Evolutionary conservation across 768 basidiomycete genomes (phyloP).

Genomic region (Suillus subalutaceus): DNA sequence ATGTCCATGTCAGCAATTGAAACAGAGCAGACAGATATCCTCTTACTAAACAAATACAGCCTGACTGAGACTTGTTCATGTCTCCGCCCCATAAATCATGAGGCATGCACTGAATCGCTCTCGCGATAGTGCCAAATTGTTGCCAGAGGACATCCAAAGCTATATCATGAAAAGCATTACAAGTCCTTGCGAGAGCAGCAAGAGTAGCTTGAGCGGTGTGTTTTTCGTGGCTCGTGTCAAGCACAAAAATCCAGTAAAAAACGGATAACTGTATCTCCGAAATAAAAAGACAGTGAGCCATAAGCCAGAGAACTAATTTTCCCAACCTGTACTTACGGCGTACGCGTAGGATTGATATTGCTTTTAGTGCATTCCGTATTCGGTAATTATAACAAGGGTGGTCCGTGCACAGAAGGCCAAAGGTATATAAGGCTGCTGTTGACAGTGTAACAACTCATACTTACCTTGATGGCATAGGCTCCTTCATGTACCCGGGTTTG

Average conservation of each 20-base stretch:
- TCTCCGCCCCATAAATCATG: slow-evolving; percentile 28
- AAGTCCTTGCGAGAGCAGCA: slow-evolving; percentile 29
- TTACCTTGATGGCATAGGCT: slow-evolving; percentile 59
- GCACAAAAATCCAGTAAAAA: slow-evolving; percentile 20
- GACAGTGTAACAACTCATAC: slow-evolving; percentile 41
- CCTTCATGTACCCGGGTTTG: slow-evolving; percentile 53
- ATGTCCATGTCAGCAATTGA: neutral
- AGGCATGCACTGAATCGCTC: slow-evolving; percentile 29
- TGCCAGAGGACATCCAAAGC: slow-evolving; percentile 32
- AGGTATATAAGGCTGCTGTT: slow-evolving; percentile 33
- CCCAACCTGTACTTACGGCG: neutral
- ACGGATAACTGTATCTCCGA: slow-evolving; percentile 28
- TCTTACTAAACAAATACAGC: neutral
- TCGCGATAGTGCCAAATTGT: slow-evolving; percentile 22
- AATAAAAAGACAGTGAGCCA: slow-evolving; percentile 31
- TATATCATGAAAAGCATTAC: slow-evolving; percentile 21
- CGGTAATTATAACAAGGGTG: slow-evolving; percentile 10
- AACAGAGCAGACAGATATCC: neutral
- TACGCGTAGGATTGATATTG: too few species aligned
- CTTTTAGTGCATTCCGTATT: neutral
- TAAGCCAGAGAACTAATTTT: slow-evolving; percentile 5
- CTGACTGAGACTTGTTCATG: slow-evolving; percentile 7
- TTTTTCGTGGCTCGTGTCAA: neutral
- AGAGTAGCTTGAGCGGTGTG: slow-evolving; percentile 13
- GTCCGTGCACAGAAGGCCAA: slow-evolving; percentile 24